Evolutionary conservation across 2,329 filamentous ascomycete genomes (phyloP).

Genomic region (Arthrinium puccinioides): DNA sequence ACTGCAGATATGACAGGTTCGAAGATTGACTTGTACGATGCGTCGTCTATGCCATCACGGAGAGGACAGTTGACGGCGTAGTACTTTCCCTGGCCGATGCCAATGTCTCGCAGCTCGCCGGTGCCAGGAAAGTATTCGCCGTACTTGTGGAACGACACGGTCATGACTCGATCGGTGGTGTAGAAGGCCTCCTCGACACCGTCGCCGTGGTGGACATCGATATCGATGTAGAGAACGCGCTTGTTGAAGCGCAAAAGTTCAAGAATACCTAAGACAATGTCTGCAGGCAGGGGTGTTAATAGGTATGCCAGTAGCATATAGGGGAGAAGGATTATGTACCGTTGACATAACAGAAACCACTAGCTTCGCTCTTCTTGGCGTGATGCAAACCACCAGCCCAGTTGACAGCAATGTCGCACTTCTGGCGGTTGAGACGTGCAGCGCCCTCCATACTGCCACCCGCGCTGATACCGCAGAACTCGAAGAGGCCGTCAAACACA

Average conservation of each 20-base stretch:
- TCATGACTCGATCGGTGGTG: constrained; percentile 88
- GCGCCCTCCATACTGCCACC: constrained; percentile 93
- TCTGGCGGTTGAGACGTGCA: constrained; percentile 78
- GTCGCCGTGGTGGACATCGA: constrained; percentile 90
- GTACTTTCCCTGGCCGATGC: constrained; percentile 80
- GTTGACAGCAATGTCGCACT: constrained; percentile 96
- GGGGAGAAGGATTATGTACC: constrained; percentile 44
- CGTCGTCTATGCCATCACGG: constrained; percentile 85
- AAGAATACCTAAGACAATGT: constrained; percentile 93
- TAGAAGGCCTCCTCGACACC: constrained; percentile 92
- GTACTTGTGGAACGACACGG: constrained; percentile 92
- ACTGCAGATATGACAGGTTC: constrained; percentile 81
- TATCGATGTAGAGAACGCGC: constrained; percentile 95
- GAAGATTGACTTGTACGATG: constrained; percentile 85
- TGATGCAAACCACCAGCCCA: constrained; percentile 97
- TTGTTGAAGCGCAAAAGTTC: constrained; percentile 86
- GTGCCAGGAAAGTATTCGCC: constrained; percentile 94
- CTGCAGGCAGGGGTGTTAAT: constrained; percentile 43
- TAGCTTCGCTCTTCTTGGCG: constrained; percentile 93
- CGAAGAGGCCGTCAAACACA: constrained; percentile 95
- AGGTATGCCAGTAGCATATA: neutral
- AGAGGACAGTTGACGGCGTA: constrained; percentile 89
- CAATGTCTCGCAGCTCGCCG: constrained; percentile 78
- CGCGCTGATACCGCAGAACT: constrained; percentile 91
- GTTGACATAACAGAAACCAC: constrained; percentile 97